A percentile compares a stretch with the other conserved stretches of the same genome.
These are phyloP conservation scores for Agastache rugosa DNA, from an alignment of 257 asterid genomes.

Conservation along the genomic window DNA sequence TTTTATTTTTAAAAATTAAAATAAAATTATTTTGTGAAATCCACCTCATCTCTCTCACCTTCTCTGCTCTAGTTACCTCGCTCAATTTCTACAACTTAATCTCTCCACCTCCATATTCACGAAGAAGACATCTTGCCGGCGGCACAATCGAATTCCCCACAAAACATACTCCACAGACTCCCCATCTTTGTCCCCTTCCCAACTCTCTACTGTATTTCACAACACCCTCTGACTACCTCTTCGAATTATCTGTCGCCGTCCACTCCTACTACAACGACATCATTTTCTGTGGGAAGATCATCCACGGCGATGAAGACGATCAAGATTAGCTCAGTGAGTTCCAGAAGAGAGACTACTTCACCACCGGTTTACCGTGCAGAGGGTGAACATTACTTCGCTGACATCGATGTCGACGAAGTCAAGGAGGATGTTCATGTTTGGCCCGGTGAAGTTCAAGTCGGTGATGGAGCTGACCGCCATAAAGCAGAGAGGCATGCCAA, in stretches of 20 bases:
- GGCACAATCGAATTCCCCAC: too few species aligned
- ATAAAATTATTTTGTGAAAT: too few species aligned
- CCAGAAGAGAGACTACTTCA: constrained; percentile 45
- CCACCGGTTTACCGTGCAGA: constrained; percentile 44
- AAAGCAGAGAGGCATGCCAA: constrained; percentile 60
- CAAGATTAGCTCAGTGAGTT: constrained; percentile 36
- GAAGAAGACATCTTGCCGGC: too few species aligned
- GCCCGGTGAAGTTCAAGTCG: constrained; percentile 74
- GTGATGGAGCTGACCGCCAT: constrained; percentile 79
- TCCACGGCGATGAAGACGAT: constrained; percentile 17
- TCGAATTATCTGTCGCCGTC: constrained; percentile 37
- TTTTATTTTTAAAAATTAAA: too few species aligned
- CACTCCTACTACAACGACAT: constrained; percentile 25
- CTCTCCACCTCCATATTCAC: too few species aligned
- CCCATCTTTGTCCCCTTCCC: too few species aligned
- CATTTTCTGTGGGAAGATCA: constrained; percentile 48
- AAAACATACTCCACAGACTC: too few species aligned
- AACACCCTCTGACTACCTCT: constrained; percentile 34
- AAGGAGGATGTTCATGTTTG: constrained; percentile 74
- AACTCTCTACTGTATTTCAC: too few species aligned
- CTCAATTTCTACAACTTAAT: too few species aligned
- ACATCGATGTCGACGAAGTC: constrained; percentile 79
- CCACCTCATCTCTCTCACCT: too few species aligned
- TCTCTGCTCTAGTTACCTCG: too few species aligned
- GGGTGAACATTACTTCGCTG: constrained; percentile 62